Percentiles rank a stretch among this genome's conserved stretches.
Evolutionary conservation across 441 rosid species (phyloP).

Genomic region (Croton laevigatus): DNA sequence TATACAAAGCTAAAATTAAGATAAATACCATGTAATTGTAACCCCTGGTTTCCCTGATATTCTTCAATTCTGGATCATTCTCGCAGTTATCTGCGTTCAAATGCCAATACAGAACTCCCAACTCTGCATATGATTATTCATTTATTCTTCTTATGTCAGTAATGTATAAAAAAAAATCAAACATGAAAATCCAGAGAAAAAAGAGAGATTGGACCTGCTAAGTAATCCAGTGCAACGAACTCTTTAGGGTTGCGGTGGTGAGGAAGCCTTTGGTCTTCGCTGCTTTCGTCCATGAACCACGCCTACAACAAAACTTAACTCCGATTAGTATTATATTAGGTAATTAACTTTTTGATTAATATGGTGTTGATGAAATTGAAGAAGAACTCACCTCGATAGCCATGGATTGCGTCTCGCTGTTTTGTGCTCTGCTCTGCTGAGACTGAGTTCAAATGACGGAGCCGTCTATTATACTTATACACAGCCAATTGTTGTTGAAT

Average conservation of each 20-base stretch:
- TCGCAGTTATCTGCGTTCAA: conserved; percentile 68
- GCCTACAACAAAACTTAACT: conserved; percentile 41
- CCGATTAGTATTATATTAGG: not conserved
- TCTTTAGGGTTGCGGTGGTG: conserved; percentile 59
- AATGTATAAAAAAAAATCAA: not conserved
- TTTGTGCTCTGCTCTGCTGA: not conserved
- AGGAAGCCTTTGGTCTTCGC: conserved; percentile 67
- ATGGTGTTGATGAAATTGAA: not conserved
- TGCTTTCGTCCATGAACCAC: conserved; percentile 79
- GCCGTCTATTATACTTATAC: not conserved
- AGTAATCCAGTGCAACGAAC: conserved; percentile 46
- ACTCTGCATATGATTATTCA: conserved; percentile 34
- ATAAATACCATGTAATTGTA: conserved; percentile 69
- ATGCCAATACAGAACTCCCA: conserved; percentile 77
- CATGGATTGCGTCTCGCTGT: conserved; percentile 30
- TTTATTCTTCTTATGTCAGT: not conserved
- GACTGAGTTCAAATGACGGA: not conserved
- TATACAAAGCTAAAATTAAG: not conserved
- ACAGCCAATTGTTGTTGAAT: not conserved
- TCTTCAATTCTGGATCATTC: conserved; percentile 53
- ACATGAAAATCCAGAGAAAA: not conserved
- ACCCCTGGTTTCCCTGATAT: conserved; percentile 70
- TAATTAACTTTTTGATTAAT: no score
- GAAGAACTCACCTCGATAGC: conserved; percentile 56
- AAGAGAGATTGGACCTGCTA: conserved; percentile 40